A percentile compares a stretch with the other conserved stretches of the same genome.
phyloP scores from a whole-genome alignment of 108 stramenopile species.

The Schizochytrium sp. region DNA sequence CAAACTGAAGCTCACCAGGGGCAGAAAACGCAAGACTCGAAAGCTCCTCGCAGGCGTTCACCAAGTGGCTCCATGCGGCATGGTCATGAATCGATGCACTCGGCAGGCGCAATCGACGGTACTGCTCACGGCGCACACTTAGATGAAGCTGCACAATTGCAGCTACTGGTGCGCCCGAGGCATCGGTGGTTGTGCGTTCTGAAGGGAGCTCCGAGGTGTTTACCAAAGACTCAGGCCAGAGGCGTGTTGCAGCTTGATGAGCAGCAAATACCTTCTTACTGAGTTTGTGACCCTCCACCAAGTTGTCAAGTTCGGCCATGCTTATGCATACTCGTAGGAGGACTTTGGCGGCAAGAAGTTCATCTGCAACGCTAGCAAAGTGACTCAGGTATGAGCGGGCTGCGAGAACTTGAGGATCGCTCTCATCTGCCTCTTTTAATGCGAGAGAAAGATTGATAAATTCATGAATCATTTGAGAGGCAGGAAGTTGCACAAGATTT shows the following conservation, averaged over 20 bases:
- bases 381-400: neutral
- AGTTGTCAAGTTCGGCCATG: constrained; percentile 16
- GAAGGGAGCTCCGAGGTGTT: neutral
- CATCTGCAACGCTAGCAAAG: constrained; percentile 7
- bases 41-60: constrained; percentile 35
- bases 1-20: constrained; percentile 48
- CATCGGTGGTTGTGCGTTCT: neutral
- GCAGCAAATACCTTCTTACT: neutral
- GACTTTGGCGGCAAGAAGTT: constrained; percentile 3
- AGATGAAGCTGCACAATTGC: constrained; percentile 6
- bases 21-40: constrained; percentile 27
- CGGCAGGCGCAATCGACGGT: neutral
- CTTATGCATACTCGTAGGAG: constrained; percentile 33
- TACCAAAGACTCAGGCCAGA: constrained; percentile 4
- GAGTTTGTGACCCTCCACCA: constrained; percentile 22
- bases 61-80: constrained; percentile 30
- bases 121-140: neutral
- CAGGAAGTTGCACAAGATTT: neutral
- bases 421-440: neutral
- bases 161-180: neutral
- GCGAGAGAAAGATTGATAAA: neutral
- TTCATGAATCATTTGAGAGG: constrained; percentile 12
- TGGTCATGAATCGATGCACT: neutral
- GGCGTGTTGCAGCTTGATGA: constrained; percentile 3
- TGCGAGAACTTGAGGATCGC: neutral